Conservation (phyloP, 2,329 filamentous ascomycete species). For the Thermothelomyces thermophilus region DNA sequence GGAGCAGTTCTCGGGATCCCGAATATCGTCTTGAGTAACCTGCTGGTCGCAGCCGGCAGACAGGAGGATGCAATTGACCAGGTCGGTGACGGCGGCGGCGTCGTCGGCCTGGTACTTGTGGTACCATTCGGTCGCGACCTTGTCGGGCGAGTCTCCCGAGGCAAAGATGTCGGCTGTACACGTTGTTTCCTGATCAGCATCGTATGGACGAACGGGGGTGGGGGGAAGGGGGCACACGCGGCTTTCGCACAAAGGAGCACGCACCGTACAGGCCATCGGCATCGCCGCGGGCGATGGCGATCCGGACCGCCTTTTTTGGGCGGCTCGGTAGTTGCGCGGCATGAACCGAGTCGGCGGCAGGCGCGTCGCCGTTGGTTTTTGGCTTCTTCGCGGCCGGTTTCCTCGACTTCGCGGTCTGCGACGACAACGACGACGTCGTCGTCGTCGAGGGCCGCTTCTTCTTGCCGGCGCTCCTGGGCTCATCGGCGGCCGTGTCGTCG, state of each 20-base stretch:
- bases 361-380: slow-evolving; percentile 52
- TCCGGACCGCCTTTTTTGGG: slow-evolving; percentile 50
- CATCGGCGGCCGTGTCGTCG: slow-evolving; percentile 41
- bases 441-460: slow-evolving; percentile 32
- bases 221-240: too few species aligned
- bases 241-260: slow-evolving; percentile 17
- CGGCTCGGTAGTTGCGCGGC: slow-evolving; percentile 43
- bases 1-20: slow-evolving; percentile 80
- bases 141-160: slow-evolving; percentile 49
- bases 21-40: slow-evolving; percentile 75
- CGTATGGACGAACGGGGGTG: slow-evolving; percentile 15
- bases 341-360: slow-evolving; percentile 26
- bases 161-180: slow-evolving; percentile 55
- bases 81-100: slow-evolving; percentile 49
- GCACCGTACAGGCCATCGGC: slow-evolving; percentile 51
- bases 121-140: slow-evolving; percentile 56
- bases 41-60: slow-evolving; percentile 75
- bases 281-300: slow-evolving; percentile 44
- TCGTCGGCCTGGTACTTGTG: slow-evolving; percentile 50
- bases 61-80: slow-evolving; percentile 61
- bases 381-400: slow-evolving; percentile 59
- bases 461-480: slow-evolving; percentile 31
- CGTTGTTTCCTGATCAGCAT: slow-evolving; percentile 27
- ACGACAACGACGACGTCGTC: too few species aligned
- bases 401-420: slow-evolving; percentile 40